These are phyloP conservation scores for Teunomyces kruisii DNA, from an alignment of 805 yeast species.

Conservation along the genomic window DNA sequence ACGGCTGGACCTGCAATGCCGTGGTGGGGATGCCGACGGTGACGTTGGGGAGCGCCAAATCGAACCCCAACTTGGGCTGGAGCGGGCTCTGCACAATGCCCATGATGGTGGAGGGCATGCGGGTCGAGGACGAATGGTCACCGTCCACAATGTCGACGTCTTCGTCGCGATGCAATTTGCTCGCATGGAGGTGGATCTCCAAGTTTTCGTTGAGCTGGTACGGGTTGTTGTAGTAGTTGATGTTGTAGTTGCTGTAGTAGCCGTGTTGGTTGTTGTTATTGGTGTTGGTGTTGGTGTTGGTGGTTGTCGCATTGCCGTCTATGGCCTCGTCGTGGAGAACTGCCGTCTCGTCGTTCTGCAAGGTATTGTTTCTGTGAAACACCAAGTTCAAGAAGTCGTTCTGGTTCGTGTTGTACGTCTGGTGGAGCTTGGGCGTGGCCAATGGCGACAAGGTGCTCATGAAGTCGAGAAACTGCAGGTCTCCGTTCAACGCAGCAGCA, in stretches of 20 bases:
- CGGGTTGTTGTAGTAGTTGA: conserved; percentile 40
- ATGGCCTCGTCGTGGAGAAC: conserved; percentile 8
- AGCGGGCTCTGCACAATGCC: conserved; percentile 40
- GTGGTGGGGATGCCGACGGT: conserved; percentile 50
- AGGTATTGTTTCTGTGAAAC: conserved; percentile 44
- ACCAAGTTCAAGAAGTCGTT: conserved; percentile 52
- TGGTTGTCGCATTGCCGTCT: no score
- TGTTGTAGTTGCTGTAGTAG: conserved; percentile 39
- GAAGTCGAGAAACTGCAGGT: conserved; percentile 56
- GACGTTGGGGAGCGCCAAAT: conserved; percentile 30
- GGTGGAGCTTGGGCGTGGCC: background rate
- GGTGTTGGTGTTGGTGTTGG: no score
- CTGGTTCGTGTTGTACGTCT: conserved; percentile 24
- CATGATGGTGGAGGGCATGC: conserved; percentile 58
- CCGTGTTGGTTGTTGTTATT: conserved; percentile 25
- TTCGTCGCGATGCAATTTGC: conserved; percentile 26
- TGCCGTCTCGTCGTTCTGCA: conserved; percentile 9
- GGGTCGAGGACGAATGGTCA: conserved; percentile 27
- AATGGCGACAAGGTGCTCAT: conserved; percentile 27
- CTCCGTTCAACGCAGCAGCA: conserved; percentile 68
- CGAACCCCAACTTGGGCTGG: conserved; percentile 44
- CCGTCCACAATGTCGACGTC: conserved; percentile 37
- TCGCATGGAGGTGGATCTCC: conserved; percentile 46
- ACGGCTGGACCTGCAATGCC: conserved; percentile 63
- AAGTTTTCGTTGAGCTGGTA: conserved; percentile 36